phyloP scores from a whole-genome alignment of 2,329 filamentous ascomycete genomes.

The Teratosphaeriaceae sp. region DNA sequence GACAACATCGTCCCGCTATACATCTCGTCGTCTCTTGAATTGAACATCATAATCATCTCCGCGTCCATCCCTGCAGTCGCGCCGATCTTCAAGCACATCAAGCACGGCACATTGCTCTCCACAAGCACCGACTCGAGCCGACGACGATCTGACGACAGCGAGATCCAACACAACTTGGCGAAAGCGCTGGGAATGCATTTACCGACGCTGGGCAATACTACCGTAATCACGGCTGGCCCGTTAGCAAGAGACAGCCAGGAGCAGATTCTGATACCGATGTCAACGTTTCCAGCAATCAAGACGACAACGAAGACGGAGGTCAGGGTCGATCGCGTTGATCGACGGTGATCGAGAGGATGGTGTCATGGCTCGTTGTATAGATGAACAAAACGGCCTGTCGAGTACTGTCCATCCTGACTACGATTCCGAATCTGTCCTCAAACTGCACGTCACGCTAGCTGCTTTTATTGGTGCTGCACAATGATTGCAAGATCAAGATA shows the following conservation, averaged over 20 bases:
- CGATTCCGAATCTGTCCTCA: too few relatives aligned
- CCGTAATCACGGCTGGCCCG: not conserved
- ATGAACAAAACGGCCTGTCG: too few relatives aligned
- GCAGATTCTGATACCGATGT: not conserved
- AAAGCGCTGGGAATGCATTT: not conserved
- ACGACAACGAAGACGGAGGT: not conserved
- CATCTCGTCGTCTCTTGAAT: not conserved
- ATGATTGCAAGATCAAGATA: too few relatives aligned
- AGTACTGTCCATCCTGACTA: too few relatives aligned
- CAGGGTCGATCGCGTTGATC: too few relatives aligned
- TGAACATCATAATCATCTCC: not conserved
- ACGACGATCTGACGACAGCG: not conserved
- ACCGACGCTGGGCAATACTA: not conserved
- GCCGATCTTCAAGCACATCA: not conserved
- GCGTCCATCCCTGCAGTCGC: not conserved
- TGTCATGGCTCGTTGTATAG: too few relatives aligned
- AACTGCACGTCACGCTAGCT: too few relatives aligned
- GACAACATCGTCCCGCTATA: not conserved
- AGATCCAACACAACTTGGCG: slow-evolving; percentile 1
- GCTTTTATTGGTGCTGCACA: too few relatives aligned
- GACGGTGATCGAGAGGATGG: too few relatives aligned
- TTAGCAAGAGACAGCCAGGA: not conserved
- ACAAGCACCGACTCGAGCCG: not conserved
- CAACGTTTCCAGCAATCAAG: not conserved
- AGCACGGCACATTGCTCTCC: not conserved